Evolutionary conservation across 2,329 filamentous ascomycete species (phyloP).

Genomic region (Aureobasidium namibiae): DNA sequence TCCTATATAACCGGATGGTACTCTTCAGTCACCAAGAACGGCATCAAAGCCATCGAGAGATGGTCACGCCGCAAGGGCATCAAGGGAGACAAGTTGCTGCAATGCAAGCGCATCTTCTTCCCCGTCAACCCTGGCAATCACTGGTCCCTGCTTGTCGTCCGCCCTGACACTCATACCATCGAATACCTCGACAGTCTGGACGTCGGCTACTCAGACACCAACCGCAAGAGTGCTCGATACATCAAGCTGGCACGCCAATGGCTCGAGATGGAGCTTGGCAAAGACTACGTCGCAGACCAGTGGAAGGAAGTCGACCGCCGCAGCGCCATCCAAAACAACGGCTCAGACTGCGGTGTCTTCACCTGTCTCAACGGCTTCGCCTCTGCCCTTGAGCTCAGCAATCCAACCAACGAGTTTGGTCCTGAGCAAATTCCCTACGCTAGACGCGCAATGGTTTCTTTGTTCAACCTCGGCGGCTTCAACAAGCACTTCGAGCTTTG

Average conservation of each 20-base stretch:
- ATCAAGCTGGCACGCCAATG: slow-evolving; percentile 37
- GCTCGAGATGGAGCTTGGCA: slow-evolving; percentile 50
- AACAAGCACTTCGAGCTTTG: slow-evolving; percentile 43
- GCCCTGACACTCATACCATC: slow-evolving; percentile 51
- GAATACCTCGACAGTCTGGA: slow-evolving; percentile 63
- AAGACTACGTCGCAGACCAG: slow-evolving; percentile 47
- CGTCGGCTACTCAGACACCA: slow-evolving; percentile 18
- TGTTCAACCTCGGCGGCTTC: slow-evolving; percentile 61
- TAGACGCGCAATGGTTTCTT: slow-evolving; percentile 50
- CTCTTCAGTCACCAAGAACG: slow-evolving; percentile 42
- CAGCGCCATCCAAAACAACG: slow-evolving; percentile 55
- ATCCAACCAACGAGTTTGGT: slow-evolving; percentile 36
- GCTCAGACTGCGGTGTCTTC: slow-evolving; percentile 70
- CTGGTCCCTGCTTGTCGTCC: slow-evolving; percentile 65
- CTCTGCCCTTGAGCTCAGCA: slow-evolving; percentile 31
- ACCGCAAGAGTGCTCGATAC: slow-evolving; percentile 4
- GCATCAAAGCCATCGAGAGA: slow-evolving; percentile 41
- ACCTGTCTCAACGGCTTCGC: slow-evolving; percentile 66
- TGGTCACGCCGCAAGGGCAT: slow-evolving; percentile 53
- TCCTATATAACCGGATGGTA: slow-evolving; percentile 61
- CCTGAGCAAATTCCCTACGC: slow-evolving; percentile 46
- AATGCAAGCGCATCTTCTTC: slow-evolving; percentile 60
- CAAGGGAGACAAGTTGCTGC: slow-evolving; percentile 52
- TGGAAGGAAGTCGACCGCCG: slow-evolving; percentile 48
- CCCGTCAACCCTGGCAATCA: slow-evolving; percentile 55